Base-by-base conservation (phyloP, 2,329 filamentous ascomycete genomes). In the Fonsecaea nubica region DNA sequence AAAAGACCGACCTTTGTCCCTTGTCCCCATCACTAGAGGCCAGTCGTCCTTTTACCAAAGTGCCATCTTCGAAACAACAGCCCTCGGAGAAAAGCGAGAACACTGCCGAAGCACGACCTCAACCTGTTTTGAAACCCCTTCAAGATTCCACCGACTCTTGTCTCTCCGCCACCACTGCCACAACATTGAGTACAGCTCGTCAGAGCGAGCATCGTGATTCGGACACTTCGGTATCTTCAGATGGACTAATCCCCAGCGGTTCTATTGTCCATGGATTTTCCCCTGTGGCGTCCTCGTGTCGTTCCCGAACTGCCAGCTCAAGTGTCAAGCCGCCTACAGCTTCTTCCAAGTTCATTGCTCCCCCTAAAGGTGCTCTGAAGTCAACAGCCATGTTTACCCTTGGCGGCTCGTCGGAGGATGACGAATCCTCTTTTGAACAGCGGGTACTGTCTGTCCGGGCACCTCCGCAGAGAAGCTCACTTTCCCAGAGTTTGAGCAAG, bases 211-310 rank as follows among this genome's bases (percentile, higher is more conserved):
- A 81, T 75, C 74, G 82, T 64, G 77, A 83, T 42, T 88, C 86
- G 58, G 87, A 90, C 73, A 85, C 84, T 6, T 91, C 87, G 63
- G 87, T 88, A 33, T 85, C 85, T 1, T 87, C 86, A 10, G 76
- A 78, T 9, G 86, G 87, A 58, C 79, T 88, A 69, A 84, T 85
- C 72, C 83, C 78, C 55, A 81, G 84, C 13, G 85, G 88, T 67
- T 93, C 89, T 69, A 86, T 97, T 65, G 89, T 97, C 60, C 91
- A 92, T 70, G 93, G 93, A 65, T 97, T 97, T 79, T 92, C 91
- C 4, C 87, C 90, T 67, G 84, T 90, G 50, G 89, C 88, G 9
- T 90, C 88, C 1, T 91, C 89, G 0, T 87, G 88, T 73, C 86
- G 89, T 71, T 90, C 81, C 69, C 86, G 82, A 50, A 64, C 61